Evolutionary conservation across 2,329 filamentous ascomycete species (phyloP).

Genomic region (Phaeophleospora eucalypticola): DNA sequence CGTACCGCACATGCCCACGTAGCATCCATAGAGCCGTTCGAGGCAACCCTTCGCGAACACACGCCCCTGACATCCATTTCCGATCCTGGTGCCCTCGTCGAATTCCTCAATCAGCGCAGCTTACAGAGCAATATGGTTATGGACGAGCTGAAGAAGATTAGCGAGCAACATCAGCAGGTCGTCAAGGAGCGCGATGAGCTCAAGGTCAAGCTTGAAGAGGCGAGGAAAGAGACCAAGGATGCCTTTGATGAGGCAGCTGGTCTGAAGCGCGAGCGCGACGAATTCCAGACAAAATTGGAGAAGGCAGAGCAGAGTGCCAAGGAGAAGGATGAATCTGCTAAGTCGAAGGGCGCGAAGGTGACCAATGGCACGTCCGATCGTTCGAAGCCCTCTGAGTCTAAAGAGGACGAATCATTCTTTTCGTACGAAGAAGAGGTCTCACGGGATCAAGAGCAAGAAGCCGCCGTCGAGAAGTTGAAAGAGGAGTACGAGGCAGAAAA

Average conservation of each 20-base stretch:
- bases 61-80: constrained; percentile 85
- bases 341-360: constrained; percentile 15
- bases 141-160: constrained; percentile 85
- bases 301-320: constrained; percentile 2
- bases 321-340: background rate
- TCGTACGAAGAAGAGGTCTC: constrained; percentile 75
- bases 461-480: constrained; percentile 67
- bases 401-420: constrained; percentile 70
- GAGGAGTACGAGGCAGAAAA: constrained; percentile 59
- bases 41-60: constrained; percentile 83
- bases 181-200: constrained; percentile 67
- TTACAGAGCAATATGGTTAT: constrained; percentile 87
- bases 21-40: constrained; percentile 86
- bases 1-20: constrained; percentile 84
- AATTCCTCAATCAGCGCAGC: constrained; percentile 85
- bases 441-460: constrained; percentile 41
- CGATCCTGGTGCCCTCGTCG: constrained; percentile 77
- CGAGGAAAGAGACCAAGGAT: constrained; percentile 59
- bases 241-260: constrained; percentile 61
- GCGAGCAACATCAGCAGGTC: constrained; percentile 42
- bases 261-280: constrained; percentile 41
- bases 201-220: constrained; percentile 70
- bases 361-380: background rate
- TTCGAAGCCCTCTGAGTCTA: background rate
- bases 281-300: background rate